Evolutionary conservation across 2,329 filamentous ascomycete genomes (phyloP), one percentile per base, ranked within the genome.

Genomic region (Aspergillus versicolor): DNA sequence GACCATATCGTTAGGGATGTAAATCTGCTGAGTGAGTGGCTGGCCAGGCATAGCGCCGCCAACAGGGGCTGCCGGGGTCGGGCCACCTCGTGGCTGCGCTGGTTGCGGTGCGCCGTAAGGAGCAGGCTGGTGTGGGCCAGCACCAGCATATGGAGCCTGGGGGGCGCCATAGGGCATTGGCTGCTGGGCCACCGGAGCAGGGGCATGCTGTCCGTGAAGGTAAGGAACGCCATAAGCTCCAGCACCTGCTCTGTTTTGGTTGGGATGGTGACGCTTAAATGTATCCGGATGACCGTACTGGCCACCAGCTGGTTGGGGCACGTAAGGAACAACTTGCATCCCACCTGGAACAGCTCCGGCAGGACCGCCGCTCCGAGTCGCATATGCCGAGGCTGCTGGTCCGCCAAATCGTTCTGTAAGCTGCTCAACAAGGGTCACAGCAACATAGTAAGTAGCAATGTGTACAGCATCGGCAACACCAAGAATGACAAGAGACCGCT

Each of bases 1-100:
- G 53, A 99, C 94, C 94, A 99, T 97, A 71, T 99, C 94, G 73
- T 99, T 99, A 57, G 94, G 94, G 67, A 99, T 99, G 79, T 90
- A 99, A 65, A 99, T 99, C 77, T 99, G 94, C 77, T 99, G 94
- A 3, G 94, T 99, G 70, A 97, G 82, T 50, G 92, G 91, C 63
- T 91, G 88, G 51, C 90, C 91, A 41, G 89, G 88, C 68, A 92
- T 82, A 77, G 86, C 85, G 17, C 85, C 85, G 62, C 88, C 85
- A 79, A 92, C 88, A 8, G 91, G 89, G 69, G 73, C 70, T 2
- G 65, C 68, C 61, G 86, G 85, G 50, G 89, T 87, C 53, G 88
- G 88, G 21, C 86, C 89, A 60, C 85, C 87, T 66, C 88, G 86
- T 30, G 84, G 80, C 62, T 70, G 84, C 70, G 68, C 80, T 66